Evolutionary conservation across 306 rosid species (phyloP), one percentile per base, ranked within the genome.

Genomic region (Prunus mume): DNA sequence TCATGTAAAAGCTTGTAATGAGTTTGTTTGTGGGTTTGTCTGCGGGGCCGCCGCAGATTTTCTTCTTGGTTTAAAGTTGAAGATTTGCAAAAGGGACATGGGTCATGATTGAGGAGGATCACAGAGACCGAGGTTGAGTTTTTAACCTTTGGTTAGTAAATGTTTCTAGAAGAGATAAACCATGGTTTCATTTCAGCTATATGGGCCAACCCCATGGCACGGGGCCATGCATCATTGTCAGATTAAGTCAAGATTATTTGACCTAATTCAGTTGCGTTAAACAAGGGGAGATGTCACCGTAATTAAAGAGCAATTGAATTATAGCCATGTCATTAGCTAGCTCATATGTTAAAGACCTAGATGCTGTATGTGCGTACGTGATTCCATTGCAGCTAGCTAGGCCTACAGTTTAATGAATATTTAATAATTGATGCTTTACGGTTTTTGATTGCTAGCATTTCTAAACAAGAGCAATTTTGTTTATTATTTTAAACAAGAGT

Each of bases 251-350:
- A 32, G 24, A 45, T 43, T 41, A 18, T 46, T 15, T 68, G 2
- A 9, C 73, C 73, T 69, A 46, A 60, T 57, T 68, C 54, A 49
- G 55, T 81, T 80, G 84, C 87, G 82, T 76, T 76, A 65, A 76
- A 63, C 22, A 64, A 45, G 87, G 87, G 41, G 10, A 64, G 17
- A 22, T 45, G 46, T 24, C 55, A 24, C 54, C 66, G 65, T 22
- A 22, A 72, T 11, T 25, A 25, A 13, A 60, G 65, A 60, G 3
- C 65, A 60, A 24, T 60, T 60, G 38, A 60, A 60, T 14, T 3
- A 60, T 12, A 22, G 27, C 65, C 25, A 15, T 62, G 10, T 62
- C 67, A 62, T 10, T 32, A 15, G 67, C 67, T 28, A 47, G 2
- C 50, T 8, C 50, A 12, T 45, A 45, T 30, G 5, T 30, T 30